Conservation (phyloP, 495 filamentous ascomycete species). For the Talaromyces adpressus region DNA sequence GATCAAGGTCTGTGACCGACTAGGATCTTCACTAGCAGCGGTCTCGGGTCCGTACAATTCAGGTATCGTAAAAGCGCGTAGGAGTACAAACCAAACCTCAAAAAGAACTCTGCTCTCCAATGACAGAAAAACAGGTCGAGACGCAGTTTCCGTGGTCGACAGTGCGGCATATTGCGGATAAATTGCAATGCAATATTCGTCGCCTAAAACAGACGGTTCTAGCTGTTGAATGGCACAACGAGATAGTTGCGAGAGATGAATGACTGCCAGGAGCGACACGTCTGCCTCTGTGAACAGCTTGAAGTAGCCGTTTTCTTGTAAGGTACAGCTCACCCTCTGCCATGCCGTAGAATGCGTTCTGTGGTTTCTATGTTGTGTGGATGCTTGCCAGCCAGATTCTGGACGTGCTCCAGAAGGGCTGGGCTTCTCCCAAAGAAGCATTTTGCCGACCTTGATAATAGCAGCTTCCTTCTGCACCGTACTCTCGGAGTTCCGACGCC, state of each 20-base stretch:
- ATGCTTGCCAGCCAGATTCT: constrained; percentile 31
- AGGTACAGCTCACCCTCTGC: constrained; percentile 83
- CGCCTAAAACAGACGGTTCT: constrained; percentile 85
- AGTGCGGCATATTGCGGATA: constrained; percentile 73
- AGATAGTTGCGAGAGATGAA: constrained; percentile 85
- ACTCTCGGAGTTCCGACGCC: constrained; percentile 55
- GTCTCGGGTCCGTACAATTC: constrained; percentile 71
- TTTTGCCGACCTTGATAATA: constrained; percentile 95
- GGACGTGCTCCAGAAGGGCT: constrained; percentile 35
- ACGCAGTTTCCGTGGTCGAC: constrained; percentile 42
- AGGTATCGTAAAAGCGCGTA: constrained; percentile 88
- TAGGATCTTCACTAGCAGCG: constrained; percentile 21
- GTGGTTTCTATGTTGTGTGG: constrained; percentile 46
- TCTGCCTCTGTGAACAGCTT: constrained; percentile 83
- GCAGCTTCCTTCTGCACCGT: constrained; percentile 64
- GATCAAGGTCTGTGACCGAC: constrained; percentile 17
- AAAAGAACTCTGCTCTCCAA: constrained; percentile 83
- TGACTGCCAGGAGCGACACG: constrained; percentile 65
- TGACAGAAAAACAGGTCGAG: constrained; percentile 64
- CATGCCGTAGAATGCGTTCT: constrained; percentile 55
- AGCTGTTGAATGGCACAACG: constrained; percentile 85
- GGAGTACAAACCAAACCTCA: constrained; percentile 93
- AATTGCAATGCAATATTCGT: constrained; percentile 91
- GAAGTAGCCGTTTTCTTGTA: constrained; percentile 93
- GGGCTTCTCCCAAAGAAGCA: constrained; percentile 76